These are phyloP conservation scores for Pythium guiyangense DNA, from an alignment of 352 stramenopile genomes.

Conservation along the genomic window DNA sequence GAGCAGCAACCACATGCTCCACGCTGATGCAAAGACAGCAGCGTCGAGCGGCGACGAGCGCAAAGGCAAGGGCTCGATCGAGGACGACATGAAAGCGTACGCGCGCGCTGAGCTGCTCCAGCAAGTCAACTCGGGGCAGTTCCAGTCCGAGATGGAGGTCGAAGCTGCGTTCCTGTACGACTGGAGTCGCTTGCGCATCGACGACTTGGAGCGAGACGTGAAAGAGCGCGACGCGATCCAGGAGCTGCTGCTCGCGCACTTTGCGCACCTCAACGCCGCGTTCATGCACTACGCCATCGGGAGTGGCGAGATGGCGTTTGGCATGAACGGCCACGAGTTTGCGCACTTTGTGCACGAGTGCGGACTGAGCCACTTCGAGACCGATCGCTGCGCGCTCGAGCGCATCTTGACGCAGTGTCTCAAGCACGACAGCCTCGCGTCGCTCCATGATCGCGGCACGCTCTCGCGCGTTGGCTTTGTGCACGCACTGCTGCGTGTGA, in stretches of 20 bases:
- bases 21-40: constrained; percentile 10
- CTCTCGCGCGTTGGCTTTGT: constrained; percentile 68
- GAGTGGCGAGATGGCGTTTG: constrained; percentile 56
- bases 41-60: constrained; percentile 4
- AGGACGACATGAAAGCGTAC: constrained; percentile 61
- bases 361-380: constrained; percentile 34
- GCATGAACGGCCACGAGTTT: constrained; percentile 65
- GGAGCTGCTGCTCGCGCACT: constrained; percentile 51
- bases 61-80: constrained; percentile 9
- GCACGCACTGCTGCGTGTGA: constrained; percentile 49
- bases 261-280: constrained; percentile 41
- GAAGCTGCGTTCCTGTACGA: constrained; percentile 82
- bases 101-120: constrained; percentile 61
- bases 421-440: constrained; percentile 35
- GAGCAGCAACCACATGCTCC: not conserved
- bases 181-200: constrained; percentile 46
- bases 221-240: constrained; percentile 47
- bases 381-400: constrained; percentile 29
- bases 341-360: constrained; percentile 77
- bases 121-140: constrained; percentile 73
- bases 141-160: constrained; percentile 75
- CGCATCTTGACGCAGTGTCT: constrained; percentile 35
- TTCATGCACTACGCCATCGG: constrained; percentile 78
- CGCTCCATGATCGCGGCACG: constrained; percentile 42
- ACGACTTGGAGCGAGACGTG: constrained; percentile 47